These are phyloP conservation scores for Schizosaccharomyces octosporus DNA, from an alignment of 805 yeast species.

Conservation along the genomic window DNA sequence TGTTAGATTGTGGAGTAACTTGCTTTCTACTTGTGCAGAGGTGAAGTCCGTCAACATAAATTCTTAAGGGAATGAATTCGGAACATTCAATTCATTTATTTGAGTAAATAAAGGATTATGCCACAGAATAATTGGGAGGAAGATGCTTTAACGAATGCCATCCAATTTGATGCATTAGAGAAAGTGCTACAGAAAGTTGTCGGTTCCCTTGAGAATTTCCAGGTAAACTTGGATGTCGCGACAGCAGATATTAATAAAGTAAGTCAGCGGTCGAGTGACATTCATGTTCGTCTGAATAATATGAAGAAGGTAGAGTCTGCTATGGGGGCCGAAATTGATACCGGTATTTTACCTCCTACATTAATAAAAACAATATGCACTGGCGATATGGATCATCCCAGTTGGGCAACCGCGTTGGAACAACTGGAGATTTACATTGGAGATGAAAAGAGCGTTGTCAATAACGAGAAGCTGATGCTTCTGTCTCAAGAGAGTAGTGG, in stretches of 20 bases:
- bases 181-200: neutral
- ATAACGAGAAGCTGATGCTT: neutral
- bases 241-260: neutral
- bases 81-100: no score
- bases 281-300: neutral
- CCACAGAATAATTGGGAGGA: no score
- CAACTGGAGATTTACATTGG: neutral
- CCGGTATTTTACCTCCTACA: neutral
- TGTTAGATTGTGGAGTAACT: no score
- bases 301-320: neutral
- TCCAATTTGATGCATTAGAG: neutral
- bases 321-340: neutral
- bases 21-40: no score
- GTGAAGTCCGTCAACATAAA: no score
- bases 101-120: no score
- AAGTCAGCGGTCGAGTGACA: neutral
- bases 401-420: slow-evolving; percentile 20
- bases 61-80: no score
- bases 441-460: neutral
- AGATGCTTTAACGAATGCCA: neutral
- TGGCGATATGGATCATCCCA: slow-evolving; percentile 25
- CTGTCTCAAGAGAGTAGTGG: neutral
- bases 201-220: neutral
- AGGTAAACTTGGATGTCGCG: neutral
- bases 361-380: neutral